A percentile compares a stretch with the other conserved stretches of the same genome.
phyloP scores from a whole-genome alignment of 2,329 filamentous ascomycete genomes.

The Biscogniauxia sp. region DNA sequence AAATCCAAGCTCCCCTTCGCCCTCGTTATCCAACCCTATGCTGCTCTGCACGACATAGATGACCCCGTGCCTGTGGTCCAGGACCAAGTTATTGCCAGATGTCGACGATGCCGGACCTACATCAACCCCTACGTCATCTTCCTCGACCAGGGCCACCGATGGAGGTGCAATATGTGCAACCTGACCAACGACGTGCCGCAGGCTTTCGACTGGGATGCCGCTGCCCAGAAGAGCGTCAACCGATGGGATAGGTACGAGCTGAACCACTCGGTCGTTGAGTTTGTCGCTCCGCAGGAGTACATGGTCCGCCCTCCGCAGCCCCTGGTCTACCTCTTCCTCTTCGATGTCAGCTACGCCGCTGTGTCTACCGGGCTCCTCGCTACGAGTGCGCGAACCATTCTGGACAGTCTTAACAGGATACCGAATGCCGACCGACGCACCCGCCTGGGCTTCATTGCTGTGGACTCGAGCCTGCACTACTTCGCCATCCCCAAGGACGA shows the following conservation, averaged over 20 bases:
- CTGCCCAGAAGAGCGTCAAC: constrained; percentile 86
- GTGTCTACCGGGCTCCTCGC: constrained; percentile 89
- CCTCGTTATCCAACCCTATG: constrained; percentile 94
- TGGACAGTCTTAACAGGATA: constrained; percentile 93
- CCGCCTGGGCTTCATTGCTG: constrained; percentile 88
- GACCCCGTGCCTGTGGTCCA: constrained; percentile 89
- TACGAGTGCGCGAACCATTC: constrained; percentile 87
- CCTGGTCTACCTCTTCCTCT: constrained; percentile 90
- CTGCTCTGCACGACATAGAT: constrained; percentile 86
- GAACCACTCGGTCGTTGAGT: constrained; percentile 96
- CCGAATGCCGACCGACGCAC: constrained; percentile 96
- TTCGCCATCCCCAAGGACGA: constrained; percentile 90
- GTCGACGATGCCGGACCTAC: constrained; percentile 91
- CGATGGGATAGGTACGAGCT: constrained; percentile 89
- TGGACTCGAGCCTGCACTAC: constrained; percentile 93
- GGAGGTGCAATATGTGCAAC: constrained; percentile 99
- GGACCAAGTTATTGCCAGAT: constrained; percentile 96
- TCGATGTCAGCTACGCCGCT: constrained; percentile 89
- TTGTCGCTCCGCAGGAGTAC: constrained; percentile 97
- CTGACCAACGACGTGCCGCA: constrained; percentile 98
- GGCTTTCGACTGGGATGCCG: constrained; percentile 96
- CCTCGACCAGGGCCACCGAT: constrained; percentile 93
- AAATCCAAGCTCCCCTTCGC: constrained; percentile 96
- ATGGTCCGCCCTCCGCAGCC: constrained; percentile 98
- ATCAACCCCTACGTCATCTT: constrained; percentile 98